Evolutionary conservation across 805 yeast species (phyloP).

Genomic region (Monosporozyma siamensis): DNA sequence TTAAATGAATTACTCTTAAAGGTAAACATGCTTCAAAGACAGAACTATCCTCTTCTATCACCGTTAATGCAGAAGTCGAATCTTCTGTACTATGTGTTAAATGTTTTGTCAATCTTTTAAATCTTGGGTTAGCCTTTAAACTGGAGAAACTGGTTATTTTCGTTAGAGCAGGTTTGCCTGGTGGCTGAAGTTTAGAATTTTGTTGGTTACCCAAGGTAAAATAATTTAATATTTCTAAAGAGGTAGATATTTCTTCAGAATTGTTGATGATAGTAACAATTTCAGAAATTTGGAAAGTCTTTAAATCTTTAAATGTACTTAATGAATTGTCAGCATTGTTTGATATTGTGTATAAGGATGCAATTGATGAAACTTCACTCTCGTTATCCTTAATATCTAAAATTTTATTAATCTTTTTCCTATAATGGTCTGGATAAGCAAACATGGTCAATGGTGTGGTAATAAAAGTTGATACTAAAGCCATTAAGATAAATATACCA

Average conservation of each 20-base stretch:
- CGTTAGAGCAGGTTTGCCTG: neutral
- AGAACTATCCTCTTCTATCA: constrained; percentile 15
- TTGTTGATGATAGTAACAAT: constrained; percentile 21
- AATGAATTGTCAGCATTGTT: constrained; percentile 1
- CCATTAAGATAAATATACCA: constrained; percentile 80
- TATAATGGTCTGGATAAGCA: constrained; percentile 52
- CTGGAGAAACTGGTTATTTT: constrained; percentile 16
- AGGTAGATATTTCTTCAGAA: constrained; percentile 25
- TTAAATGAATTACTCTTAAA: constrained; percentile 34
- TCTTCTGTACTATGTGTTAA: constrained; percentile 15
- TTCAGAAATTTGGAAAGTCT: constrained; percentile 13
- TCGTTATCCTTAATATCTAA: constrained; percentile 13
- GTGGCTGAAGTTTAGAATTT: neutral
- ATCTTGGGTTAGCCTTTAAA: constrained; percentile 10
- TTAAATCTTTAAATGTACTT: constrained; percentile 15
- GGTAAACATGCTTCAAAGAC: constrained; percentile 20
- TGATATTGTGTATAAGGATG: neutral
- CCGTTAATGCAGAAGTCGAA: constrained; percentile 14
- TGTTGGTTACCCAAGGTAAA: constrained; percentile 12
- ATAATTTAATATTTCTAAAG: constrained; percentile 24
- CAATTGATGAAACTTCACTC: neutral
- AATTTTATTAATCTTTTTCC: constrained; percentile 38
- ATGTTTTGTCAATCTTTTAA: constrained; percentile 13
- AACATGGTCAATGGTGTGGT: constrained; percentile 65
- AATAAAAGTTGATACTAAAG: constrained; percentile 64